phyloP scores from a whole-genome alignment of 768 basidiomycete genomes.

The Mycena sanguinolenta region DNA sequence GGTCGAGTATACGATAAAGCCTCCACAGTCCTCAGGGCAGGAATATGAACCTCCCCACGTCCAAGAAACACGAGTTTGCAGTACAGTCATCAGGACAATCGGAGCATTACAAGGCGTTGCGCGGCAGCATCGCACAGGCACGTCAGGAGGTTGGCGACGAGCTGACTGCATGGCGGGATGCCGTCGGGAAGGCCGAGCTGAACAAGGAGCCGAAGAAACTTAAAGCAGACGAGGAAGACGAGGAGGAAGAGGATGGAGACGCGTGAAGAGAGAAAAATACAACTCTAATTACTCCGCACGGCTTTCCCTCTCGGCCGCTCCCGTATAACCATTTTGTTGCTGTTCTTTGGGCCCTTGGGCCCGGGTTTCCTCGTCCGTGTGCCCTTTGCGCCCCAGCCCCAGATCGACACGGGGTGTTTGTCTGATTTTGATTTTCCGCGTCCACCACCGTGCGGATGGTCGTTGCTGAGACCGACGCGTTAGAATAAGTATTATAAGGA shows the following conservation, averaged over 20 bases:
- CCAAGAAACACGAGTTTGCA: constrained; percentile 31
- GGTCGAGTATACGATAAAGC: constrained; percentile 31
- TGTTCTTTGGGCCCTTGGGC: constrained; percentile 89
- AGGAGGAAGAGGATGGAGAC: constrained; percentile 62
- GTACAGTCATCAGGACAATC: constrained; percentile 11
- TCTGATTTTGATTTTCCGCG: constrained; percentile 98
- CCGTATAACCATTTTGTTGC: constrained; percentile 90
- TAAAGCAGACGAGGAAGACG: constrained; percentile 58
- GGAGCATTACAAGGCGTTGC: constrained; percentile 66
- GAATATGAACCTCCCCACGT: constrained; percentile 24
- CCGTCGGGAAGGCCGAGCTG: constrained; percentile 74
- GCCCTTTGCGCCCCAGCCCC: constrained; percentile 94
- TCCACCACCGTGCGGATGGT: constrained; percentile 98
- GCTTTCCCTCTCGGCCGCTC: constrained; percentile 85
- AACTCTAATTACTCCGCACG: constrained; percentile 56
- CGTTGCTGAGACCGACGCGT: constrained; percentile 62
- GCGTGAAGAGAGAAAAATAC: constrained; percentile 38
- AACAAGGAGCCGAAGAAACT: constrained; percentile 66
- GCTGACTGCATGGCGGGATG: constrained; percentile 81
- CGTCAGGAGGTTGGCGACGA: constrained; percentile 72
- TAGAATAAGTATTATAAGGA: neutral
- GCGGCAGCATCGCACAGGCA: constrained; percentile 63
- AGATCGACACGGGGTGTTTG: constrained; percentile 92
- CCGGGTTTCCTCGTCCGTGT: constrained; percentile 94
- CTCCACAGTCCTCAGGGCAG: constrained; percentile 27